A percentile compares a stretch with the other conserved stretches of the same genome.
Evolutionary conservation across 176 grass and related monocot species (phyloP).

Genomic region (Cymbopogon citratus): DNA sequence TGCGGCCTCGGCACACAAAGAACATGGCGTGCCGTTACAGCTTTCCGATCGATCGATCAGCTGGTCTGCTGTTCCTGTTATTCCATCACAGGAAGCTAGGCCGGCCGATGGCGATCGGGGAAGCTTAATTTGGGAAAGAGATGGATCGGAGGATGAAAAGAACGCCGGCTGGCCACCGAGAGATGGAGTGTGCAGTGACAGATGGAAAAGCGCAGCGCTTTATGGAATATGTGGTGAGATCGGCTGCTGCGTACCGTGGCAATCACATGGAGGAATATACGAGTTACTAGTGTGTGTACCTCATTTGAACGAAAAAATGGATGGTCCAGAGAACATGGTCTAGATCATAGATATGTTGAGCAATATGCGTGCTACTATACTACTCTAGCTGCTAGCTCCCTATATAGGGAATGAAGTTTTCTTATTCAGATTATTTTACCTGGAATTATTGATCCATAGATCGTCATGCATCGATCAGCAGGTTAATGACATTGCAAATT

Average conservation of each 20-base stretch:
- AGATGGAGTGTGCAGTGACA: conserved; percentile 21
- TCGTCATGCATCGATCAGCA: not conserved
- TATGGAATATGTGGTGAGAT: conserved; percentile 35
- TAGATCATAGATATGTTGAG: not conserved
- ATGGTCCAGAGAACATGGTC: conserved; percentile 13
- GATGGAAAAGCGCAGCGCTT: conserved; percentile 30
- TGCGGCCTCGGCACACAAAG: not conserved
- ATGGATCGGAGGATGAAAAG: not conserved
- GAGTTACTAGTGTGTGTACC: not conserved
- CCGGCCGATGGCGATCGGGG: not conserved
- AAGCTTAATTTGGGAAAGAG: not conserved
- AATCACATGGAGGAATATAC: conserved; percentile 38
- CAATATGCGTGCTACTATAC: not conserved
- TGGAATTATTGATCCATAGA: not conserved
- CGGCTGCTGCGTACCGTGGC: conserved; percentile 11
- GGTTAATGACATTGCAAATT: not conserved
- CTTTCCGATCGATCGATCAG: not conserved
- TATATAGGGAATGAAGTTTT: not conserved
- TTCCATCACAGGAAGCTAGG: not conserved
- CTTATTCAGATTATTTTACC: not conserved
- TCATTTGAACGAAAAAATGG: conserved; percentile 9
- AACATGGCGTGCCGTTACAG: conserved; percentile 57
- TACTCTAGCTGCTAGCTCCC: not conserved
- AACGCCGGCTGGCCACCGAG: not conserved
- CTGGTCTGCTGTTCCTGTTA: conserved; percentile 29